Evolutionary conservation across 2,329 filamentous ascomycete genomes (phyloP).

Genomic region (Botryotinia globosa): DNA sequence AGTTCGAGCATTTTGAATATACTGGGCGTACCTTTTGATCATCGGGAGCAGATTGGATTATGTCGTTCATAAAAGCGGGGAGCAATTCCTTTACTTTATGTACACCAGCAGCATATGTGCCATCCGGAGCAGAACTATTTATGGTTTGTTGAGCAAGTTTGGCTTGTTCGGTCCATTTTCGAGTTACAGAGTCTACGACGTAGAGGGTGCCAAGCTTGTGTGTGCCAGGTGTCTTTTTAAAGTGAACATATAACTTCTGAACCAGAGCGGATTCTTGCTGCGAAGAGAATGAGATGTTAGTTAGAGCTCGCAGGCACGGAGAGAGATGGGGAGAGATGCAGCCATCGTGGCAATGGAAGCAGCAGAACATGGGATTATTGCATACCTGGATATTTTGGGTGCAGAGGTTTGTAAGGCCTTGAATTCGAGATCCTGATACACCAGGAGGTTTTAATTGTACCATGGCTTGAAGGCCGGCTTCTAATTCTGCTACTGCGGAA

Average conservation of each 20-base stretch:
- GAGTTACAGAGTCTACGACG: constrained; percentile 99
- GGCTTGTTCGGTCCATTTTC: constrained; percentile 96
- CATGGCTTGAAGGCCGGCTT: constrained; percentile 87
- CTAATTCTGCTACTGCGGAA: constrained; percentile 86
- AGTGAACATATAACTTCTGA: constrained; percentile 94
- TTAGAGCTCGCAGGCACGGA: background rate
- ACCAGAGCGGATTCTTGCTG: constrained; percentile 88
- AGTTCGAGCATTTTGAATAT: constrained; percentile 30
- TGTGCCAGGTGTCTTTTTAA: constrained; percentile 89
- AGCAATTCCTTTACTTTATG: constrained; percentile 95
- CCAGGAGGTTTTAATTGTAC: constrained; percentile 87
- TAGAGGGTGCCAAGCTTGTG: constrained; percentile 99
- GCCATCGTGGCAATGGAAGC: background rate
- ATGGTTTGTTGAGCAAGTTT: constrained; percentile 80
- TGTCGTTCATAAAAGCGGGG: constrained; percentile 92
- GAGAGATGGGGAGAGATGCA: background rate
- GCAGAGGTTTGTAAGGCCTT: constrained; percentile 81
- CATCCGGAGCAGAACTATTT: constrained; percentile 78
- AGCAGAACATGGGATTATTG: background rate
- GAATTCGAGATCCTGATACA: constrained; percentile 90
- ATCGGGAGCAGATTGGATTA: constrained; percentile 79
- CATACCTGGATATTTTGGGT: constrained; percentile 87
- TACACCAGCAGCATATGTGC: constrained; percentile 91
- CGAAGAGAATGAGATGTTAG: constrained; percentile 25
- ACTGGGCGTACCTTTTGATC: constrained; percentile 90